These are phyloP conservation scores for Sugiyamaella chiloensis DNA, from an alignment of 805 yeast species.

Conservation along the genomic window DNA sequence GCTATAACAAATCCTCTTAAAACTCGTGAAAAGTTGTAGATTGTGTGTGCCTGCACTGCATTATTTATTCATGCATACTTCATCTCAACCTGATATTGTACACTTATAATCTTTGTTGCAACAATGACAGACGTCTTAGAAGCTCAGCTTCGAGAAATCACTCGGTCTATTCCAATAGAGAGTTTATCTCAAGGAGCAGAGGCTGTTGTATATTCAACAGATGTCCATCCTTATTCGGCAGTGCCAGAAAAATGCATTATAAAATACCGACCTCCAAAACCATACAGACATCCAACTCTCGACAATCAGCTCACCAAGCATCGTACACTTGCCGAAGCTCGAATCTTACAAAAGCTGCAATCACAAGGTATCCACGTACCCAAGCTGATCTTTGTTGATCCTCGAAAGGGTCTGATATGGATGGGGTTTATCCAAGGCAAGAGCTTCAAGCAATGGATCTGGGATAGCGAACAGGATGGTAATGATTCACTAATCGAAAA, in stretches of 20 bases:
- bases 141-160: conserved; percentile 17
- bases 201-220: conserved; percentile 68
- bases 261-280: conserved; percentile 84
- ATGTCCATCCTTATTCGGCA: conserved; percentile 60
- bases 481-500: background rate
- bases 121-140: conserved; percentile 16
- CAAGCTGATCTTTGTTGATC: conserved; percentile 68
- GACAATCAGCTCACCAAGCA: conserved; percentile 74
- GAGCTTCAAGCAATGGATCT: conserved; percentile 35
- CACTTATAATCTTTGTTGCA: background rate
- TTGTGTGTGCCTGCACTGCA: too few relatives aligned
- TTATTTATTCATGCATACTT: too few relatives aligned
- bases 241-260: conserved; percentile 41
- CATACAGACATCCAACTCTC: conserved; percentile 82
- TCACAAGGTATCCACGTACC: conserved; percentile 59
- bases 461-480: conserved; percentile 30
- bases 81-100: background rate
- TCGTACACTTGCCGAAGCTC: conserved; percentile 81
- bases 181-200: conserved; percentile 88
- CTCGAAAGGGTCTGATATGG: conserved; percentile 77
- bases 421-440: conserved; percentile 71
- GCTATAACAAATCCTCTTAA: too few relatives aligned
- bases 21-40: too few relatives aligned
- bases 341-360: conserved; percentile 59
- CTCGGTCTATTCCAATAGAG: conserved; percentile 41